Evolutionary conservation across 192 early-diverging fungal genomes (phyloP).

Genomic region (Coemansia sp.): DNA sequence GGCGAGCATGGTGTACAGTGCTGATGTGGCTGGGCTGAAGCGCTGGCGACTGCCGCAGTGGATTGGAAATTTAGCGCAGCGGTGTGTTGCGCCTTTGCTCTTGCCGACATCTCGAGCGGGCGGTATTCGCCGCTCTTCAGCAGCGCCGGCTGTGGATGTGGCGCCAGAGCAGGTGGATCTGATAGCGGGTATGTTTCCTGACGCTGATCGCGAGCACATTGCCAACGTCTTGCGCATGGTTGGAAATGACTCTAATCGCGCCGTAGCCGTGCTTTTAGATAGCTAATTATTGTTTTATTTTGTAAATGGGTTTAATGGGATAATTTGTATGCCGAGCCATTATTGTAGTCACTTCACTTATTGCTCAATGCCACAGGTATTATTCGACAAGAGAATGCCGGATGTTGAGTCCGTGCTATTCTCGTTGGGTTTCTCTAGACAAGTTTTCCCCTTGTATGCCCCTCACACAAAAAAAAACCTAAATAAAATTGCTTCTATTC

Average conservation of each 20-base stretch:
- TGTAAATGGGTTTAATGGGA: background rate
- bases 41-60: constrained; percentile 24
- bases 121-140: background rate
- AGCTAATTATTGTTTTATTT: background rate
- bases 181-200: constrained; percentile 1
- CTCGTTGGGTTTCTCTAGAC: background rate
- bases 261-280: background rate
- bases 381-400: constrained; percentile 2
- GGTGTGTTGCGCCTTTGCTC: constrained; percentile 4
- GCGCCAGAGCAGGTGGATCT: constrained; percentile 1
- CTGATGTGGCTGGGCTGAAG: constrained; percentile 20
- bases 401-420: background rate
- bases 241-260: constrained; percentile 1
- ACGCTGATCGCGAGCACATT: background rate
- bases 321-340: constrained; percentile 27
- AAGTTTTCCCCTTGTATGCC: constrained; percentile 9
- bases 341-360: constrained; percentile 21
- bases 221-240: background rate
- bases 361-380: constrained; percentile 31
- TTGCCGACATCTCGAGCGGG: background rate
- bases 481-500: background rate
- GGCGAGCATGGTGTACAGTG: constrained; percentile 20
- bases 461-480: background rate
- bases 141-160: background rate
- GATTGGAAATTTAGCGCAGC: background rate